Percentiles rank a stretch among this genome's conserved stretches.
phyloP scores from a whole-genome alignment of 768 basidiomycete genomes.

The Leccinum disarticulatum region DNA sequence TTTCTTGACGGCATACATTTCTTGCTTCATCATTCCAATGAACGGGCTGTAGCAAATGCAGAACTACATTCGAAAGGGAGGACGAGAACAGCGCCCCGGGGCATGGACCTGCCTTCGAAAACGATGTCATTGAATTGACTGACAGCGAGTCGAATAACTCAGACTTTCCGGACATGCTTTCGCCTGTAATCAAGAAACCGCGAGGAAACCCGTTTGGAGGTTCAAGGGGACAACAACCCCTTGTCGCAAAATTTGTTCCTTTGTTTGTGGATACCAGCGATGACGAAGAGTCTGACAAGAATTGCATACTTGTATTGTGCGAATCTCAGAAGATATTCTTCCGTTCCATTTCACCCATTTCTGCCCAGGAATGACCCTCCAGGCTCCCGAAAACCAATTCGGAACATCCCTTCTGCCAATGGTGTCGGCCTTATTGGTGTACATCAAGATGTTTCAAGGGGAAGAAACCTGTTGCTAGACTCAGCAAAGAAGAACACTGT shows the following conservation, averaged over 20 bases:
- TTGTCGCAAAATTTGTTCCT: constrained; percentile 12
- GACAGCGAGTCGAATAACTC: constrained; percentile 28
- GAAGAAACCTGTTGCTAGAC: constrained; percentile 3
- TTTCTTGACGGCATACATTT: not conserved
- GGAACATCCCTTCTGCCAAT: constrained; percentile 9
- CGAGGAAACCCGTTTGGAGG: constrained; percentile 3
- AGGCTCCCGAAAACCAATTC: constrained; percentile 47
- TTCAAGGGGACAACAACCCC: constrained; percentile 9
- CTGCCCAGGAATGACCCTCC: constrained; percentile 46
- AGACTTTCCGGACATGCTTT: constrained; percentile 25
- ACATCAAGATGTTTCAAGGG: constrained; percentile 10
- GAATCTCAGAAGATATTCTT: constrained; percentile 14
- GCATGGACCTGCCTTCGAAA: not conserved
- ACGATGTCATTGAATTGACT: constrained; percentile 31
- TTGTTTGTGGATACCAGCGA: constrained; percentile 34
- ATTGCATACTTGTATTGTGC: constrained; percentile 41
- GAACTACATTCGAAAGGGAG: not conserved
- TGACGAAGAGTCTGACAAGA: constrained; percentile 34
- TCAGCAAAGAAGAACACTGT: constrained; percentile 12
- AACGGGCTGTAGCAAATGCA: constrained; percentile 6
- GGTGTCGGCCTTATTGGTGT: constrained; percentile 1
- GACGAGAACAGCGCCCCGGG: not conserved
- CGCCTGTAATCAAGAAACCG: constrained; percentile 20
- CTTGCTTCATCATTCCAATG: not conserved
- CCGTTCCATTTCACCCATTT: constrained; percentile 4